A percentile compares a stretch with the other conserved stretches of the same genome.
These are phyloP conservation scores for Pseudisothecium myosuroides DNA, from an alignment of 225 moss, liverwort and hornwort species.

Conservation along the genomic window DNA sequence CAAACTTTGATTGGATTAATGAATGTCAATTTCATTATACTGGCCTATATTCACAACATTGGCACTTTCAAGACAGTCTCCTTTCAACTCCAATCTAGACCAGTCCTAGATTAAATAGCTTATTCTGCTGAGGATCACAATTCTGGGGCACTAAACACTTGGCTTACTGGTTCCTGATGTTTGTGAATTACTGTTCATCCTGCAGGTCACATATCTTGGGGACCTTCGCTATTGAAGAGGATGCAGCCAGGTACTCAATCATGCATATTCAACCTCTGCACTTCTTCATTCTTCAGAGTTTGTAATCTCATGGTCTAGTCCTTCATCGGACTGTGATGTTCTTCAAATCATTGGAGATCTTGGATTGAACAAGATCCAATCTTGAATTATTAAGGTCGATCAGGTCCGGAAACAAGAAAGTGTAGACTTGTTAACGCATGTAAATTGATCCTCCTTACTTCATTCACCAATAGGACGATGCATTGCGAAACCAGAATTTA, in stretches of 20 bases:
- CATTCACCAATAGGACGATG: neutral
- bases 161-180: neutral
- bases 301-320: neutral
- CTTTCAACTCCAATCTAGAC: too few species aligned
- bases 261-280: neutral
- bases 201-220: neutral
- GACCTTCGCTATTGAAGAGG: neutral
- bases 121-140: neutral
- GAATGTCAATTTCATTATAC: too few species aligned
- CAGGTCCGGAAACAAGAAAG: neutral
- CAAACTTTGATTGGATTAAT: neutral
- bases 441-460: too few species aligned
- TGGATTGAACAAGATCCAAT: neutral
- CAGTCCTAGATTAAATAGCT: too few species aligned
- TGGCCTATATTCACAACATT: too few species aligned
- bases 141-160: too few species aligned
- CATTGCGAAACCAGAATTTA: neutral
- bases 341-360: too few species aligned
- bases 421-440: neutral
- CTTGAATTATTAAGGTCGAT: too few species aligned
- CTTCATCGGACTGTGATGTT: too few species aligned
- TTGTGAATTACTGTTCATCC: neutral
- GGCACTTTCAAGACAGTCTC: neutral
- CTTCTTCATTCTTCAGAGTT: neutral
- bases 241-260: constrained; percentile 19